These are phyloP conservation scores for Pelargonium myrrhifolium DNA, from an alignment of 441 rosid species.

Conservation along the genomic window DNA sequence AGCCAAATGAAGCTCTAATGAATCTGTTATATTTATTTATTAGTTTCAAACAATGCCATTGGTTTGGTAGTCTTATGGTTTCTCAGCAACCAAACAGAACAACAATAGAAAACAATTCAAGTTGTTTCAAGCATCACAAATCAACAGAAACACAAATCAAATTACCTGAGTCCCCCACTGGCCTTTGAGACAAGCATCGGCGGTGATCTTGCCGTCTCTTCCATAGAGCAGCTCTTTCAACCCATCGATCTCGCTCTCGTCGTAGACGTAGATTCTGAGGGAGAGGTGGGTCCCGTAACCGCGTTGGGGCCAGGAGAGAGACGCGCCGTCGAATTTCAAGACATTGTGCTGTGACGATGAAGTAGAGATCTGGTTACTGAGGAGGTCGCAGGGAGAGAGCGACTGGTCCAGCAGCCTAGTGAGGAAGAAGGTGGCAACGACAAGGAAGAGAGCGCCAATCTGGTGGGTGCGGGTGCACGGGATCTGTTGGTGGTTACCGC, in stretches of 20 bases:
- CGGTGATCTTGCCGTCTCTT: conserved; percentile 44
- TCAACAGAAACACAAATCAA: background rate
- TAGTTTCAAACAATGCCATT: background rate
- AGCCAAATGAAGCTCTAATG: background rate
- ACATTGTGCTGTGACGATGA: conserved; percentile 9
- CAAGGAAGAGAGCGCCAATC: conserved; percentile 69
- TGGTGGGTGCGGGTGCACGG: conserved; percentile 82
- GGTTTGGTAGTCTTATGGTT: no score
- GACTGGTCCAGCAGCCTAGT: conserved; percentile 66
- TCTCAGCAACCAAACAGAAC: background rate
- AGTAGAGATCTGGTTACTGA: conserved; percentile 9
- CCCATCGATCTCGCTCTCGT: conserved; percentile 72
- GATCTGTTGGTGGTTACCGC: conserved; percentile 33
- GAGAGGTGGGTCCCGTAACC: conserved; percentile 63
- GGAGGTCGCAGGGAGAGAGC: conserved; percentile 31
- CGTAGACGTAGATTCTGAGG: conserved; percentile 79
- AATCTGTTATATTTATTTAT: no score
- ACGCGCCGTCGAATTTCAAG: conserved; percentile 27
- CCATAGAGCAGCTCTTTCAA: conserved; percentile 59
- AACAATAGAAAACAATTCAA: background rate
- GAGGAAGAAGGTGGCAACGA: conserved; percentile 68
- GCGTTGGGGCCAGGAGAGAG: conserved; percentile 49
- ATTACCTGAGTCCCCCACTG: conserved; percentile 95
- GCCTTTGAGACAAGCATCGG: conserved; percentile 65
- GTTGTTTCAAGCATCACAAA: no score